Base-by-base conservation (phyloP, 1,284 basidiomycete genomes). In the Vanrija humicola region DNA sequence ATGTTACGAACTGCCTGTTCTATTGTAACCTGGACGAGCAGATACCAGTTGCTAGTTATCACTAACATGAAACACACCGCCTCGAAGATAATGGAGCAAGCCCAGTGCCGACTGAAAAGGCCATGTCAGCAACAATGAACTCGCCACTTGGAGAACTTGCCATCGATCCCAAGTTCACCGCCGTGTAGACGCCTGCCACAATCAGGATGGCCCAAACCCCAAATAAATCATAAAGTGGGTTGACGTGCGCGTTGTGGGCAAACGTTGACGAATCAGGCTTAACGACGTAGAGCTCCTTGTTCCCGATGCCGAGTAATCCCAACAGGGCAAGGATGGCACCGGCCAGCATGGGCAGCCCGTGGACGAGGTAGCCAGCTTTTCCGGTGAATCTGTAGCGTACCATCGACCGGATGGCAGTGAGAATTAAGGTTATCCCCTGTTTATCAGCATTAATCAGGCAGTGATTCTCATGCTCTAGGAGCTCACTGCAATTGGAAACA, bases 401-500 rank as follows among this genome's bases (percentile, higher is more conserved):
- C 48, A 65, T 55, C 18, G 64, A 64, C 7, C 69, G 60, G 18
- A 60, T 0, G 2, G 61, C 55, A 23, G 54, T 48, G 15, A 69
- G 55, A 8, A 71, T 60, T 19, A 71, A 39, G 5, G 49, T 54
- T 4, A 43, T 9, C 3, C 61, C 58, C 58, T 60, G 28, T 12
- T 34, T 3, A 12, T 43, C 26, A 14, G 34, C 34, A 34, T 10
- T 10, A 28, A 8, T 28, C 28, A 34, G 21, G 21, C 21, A 23
- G 21, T 5, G 3, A 34, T 34, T 34, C 5, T 34, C 9, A 19
- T 21, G 21, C 38, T 23, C 16, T 6, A 39, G 14, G 18, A 43
- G 47, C 58, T 47, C 19, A 65, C 66, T 4, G 66, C 63, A 7
- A 60, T 57, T 8, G 66, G 66, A 39, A 65, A 64, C 6, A 68